A percentile compares a stretch with the other conserved stretches of the same genome.
Conservation (phyloP, 2,329 filamentous ascomycete species). For the Trichoderma guizhouense region DNA sequence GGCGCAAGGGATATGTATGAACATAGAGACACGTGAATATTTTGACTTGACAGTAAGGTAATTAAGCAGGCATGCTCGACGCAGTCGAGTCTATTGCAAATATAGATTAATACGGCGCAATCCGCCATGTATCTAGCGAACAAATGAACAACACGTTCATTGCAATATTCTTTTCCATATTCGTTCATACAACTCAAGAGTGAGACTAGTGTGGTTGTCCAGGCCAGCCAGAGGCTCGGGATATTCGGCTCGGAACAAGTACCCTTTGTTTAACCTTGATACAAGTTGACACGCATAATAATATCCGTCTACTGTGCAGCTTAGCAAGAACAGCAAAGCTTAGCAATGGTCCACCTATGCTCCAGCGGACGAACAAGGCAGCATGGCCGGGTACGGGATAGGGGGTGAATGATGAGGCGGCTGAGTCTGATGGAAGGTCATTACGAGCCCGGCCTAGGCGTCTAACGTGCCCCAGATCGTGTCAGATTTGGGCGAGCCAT, state of each 20-base stretch:
- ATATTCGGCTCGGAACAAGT: background rate
- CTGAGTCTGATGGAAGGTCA: background rate
- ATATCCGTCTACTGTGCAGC: background rate
- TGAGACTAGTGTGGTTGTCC: background rate
- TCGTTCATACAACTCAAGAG: background rate
- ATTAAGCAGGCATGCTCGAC: conserved; percentile 1
- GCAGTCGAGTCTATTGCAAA: conserved; percentile 9
- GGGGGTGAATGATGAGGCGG: background rate
- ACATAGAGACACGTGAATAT: conserved; percentile 17
- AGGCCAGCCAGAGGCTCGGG: background rate
- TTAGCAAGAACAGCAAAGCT: background rate
- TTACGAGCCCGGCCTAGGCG: background rate
- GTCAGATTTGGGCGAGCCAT: background rate
- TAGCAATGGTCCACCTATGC: background rate
- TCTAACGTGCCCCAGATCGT: background rate
- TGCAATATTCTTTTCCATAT: background rate
- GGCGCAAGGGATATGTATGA: conserved; percentile 18
- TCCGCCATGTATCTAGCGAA: conserved; percentile 11
- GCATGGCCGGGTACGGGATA: background rate
- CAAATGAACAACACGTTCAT: background rate
- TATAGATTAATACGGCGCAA: conserved; percentile 18
- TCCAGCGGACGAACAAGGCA: background rate
- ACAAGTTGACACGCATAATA: background rate
- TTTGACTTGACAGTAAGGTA: conserved; percentile 3
- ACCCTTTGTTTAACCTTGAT: background rate